Evolutionary conservation across 192 early-diverging fungal genomes (phyloP).

Genomic region (Paraglomus occultum): DNA sequence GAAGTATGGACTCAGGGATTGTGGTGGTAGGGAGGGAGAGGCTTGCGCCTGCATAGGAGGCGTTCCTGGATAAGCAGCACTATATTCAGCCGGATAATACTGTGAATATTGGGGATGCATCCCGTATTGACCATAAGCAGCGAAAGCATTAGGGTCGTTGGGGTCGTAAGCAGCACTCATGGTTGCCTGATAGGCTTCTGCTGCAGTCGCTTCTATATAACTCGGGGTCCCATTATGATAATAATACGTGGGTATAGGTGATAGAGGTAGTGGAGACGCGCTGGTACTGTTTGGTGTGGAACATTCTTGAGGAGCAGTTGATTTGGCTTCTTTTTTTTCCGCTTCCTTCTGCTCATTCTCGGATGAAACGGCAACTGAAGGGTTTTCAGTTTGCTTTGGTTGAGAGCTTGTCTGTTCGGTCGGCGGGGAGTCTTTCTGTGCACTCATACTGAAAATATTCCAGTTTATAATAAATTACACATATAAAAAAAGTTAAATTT

Average conservation of each 20-base stretch:
- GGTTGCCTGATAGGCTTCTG: conserved; percentile 33
- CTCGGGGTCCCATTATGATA: conserved; percentile 26
- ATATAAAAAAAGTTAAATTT: no score
- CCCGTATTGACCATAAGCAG: conserved; percentile 37
- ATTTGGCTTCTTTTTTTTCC: conserved; percentile 21
- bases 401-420: no score
- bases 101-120: conserved; percentile 44
- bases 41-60: conserved; percentile 44
- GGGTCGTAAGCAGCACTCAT: conserved; percentile 36
- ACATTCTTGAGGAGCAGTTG: conserved; percentile 16
- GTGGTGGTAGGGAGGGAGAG: conserved; percentile 39
- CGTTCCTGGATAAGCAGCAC: conserved; percentile 43
- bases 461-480: no score
- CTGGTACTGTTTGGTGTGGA: conserved; percentile 1
- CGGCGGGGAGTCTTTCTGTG: no score
- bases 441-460: no score
- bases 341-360: no score
- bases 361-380: no score
- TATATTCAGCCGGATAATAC: conserved; percentile 39
- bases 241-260: conserved; percentile 25
- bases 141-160: conserved; percentile 26
- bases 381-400: no score
- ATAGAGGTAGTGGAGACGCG: conserved; percentile 11
- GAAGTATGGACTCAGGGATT: conserved; percentile 44
- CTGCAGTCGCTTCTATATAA: conserved; percentile 34